A percentile compares a stretch with the other conserved stretches of the same genome.
These are phyloP conservation scores for Kwoniella pini DNA, from an alignment of 768 basidiomycete species.

Conservation along the genomic window DNA sequence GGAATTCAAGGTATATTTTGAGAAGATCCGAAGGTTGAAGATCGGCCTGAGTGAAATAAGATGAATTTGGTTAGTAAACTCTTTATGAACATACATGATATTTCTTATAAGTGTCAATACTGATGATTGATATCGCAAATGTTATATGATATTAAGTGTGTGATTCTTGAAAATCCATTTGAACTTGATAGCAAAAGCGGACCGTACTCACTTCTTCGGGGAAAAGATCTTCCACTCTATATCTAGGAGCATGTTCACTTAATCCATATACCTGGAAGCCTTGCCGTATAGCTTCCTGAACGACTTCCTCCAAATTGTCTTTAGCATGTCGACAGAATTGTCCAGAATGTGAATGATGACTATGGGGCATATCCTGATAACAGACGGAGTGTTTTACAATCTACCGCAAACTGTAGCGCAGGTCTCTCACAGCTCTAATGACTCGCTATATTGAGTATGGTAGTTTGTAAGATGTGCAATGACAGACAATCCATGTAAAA, in stretches of 20 bases:
- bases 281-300: constrained; percentile 73
- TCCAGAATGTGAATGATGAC: constrained; percentile 87
- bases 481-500: too few relatives aligned
- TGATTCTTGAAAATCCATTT: background rate
- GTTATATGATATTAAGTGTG: too few relatives aligned
- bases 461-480: too few relatives aligned
- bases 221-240: constrained; percentile 76
- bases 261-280: constrained; percentile 81
- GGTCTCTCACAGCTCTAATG: too few relatives aligned
- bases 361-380: constrained; percentile 37
- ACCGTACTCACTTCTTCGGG: constrained; percentile 80
- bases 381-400: too few relatives aligned
- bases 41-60: constrained; percentile 59
- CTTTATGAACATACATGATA: too few relatives aligned
- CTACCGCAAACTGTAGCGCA: too few relatives aligned
- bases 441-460: too few relatives aligned
- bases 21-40: constrained; percentile 61
- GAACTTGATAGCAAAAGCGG: background rate
- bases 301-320: constrained; percentile 77
- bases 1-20: constrained; percentile 70
- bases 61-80: too few relatives aligned
- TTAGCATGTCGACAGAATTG: constrained; percentile 89
- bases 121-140: too few relatives aligned
- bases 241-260: constrained; percentile 91
- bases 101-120: too few relatives aligned